Evolutionary conservation across 1,139 yeast genomes (phyloP).

Genomic region (Lodderomyces jiufengensis): DNA sequence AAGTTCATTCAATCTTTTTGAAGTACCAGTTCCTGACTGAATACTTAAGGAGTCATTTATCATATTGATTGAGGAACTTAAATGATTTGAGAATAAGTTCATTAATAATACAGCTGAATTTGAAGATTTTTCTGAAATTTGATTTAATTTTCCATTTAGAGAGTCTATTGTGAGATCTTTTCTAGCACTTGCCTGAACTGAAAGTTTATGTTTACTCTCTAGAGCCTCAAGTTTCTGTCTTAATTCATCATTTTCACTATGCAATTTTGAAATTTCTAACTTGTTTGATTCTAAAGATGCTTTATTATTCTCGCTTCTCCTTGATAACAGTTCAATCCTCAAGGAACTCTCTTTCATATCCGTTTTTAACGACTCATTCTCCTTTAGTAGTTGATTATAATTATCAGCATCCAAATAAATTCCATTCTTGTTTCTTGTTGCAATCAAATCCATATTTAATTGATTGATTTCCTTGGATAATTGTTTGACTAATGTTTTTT

Average conservation of each 20-base stretch:
- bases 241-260: slow-evolving; percentile 7
- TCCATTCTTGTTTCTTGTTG: slow-evolving; percentile 63
- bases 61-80: slow-evolving; percentile 8
- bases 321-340: slow-evolving; percentile 13
- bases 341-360: slow-evolving; percentile 21
- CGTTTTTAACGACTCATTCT: slow-evolving; percentile 24
- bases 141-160: slow-evolving; percentile 8
- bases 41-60: slow-evolving; percentile 5
- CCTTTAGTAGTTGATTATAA: slow-evolving; percentile 46
- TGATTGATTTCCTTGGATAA: slow-evolving; percentile 55
- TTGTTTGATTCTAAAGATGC: slow-evolving; percentile 10
- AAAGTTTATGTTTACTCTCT: slow-evolving; percentile 1
- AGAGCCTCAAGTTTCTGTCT: slow-evolving; percentile 4
- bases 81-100: slow-evolving; percentile 9
- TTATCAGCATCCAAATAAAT: slow-evolving; percentile 57
- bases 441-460: slow-evolving; percentile 54
- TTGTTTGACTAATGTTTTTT: slow-evolving; percentile 56
- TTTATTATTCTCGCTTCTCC: slow-evolving; percentile 13
- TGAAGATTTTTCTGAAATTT: slow-evolving; percentile 9
- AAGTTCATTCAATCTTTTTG: slow-evolving; percentile 2
- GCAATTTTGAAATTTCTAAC: slow-evolving; percentile 9
- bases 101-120: slow-evolving; percentile 9
- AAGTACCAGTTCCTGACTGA: slow-evolving; percentile 1
- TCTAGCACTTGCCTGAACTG: background rate
- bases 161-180: slow-evolving; percentile 5